Evolutionary conservation across 345 rosid species (phyloP).

Genomic region (Citrus medica): DNA sequence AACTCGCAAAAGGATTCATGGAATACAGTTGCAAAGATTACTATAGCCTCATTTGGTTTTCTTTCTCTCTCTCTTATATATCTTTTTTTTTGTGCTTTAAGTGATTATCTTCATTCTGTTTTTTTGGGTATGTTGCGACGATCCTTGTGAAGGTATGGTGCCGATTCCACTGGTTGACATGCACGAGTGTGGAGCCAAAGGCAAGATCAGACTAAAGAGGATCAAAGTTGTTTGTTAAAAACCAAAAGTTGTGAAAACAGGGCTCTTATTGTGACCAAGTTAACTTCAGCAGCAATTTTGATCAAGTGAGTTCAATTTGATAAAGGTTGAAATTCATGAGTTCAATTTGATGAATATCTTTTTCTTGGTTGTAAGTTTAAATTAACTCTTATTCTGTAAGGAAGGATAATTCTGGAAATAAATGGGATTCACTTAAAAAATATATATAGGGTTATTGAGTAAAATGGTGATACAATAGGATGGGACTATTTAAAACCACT

Average conservation of each 20-base stretch:
- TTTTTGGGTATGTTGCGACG: conserved; percentile 31
- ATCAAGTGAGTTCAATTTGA: no score
- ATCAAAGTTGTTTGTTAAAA: conserved; percentile 44
- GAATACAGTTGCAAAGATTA: neutral
- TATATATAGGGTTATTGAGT: no score
- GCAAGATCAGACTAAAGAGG: conserved; percentile 46
- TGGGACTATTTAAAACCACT: fast-evolving
- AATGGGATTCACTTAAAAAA: no score
- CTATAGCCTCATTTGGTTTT: neutral
- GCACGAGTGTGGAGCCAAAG: conserved; percentile 55
- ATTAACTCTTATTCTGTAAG: no score
- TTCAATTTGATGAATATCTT: no score
- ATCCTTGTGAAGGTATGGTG: conserved; percentile 46
- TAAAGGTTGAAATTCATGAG: no score
- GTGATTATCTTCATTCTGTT: no score
- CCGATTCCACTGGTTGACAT: conserved; percentile 66
- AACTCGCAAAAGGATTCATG: conserved; percentile 63
- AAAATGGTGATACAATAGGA: no score
- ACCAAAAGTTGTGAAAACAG: conserved; percentile 15
- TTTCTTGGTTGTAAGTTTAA: no score
- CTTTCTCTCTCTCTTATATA: neutral
- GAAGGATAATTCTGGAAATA: no score
- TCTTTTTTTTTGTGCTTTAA: neutral
- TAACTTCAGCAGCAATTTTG: neutral
- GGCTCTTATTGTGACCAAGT: conserved; percentile 40